phyloP scores from a whole-genome alignment of 2,329 filamentous ascomycete species.

The Thielaviopsis populi region DNA sequence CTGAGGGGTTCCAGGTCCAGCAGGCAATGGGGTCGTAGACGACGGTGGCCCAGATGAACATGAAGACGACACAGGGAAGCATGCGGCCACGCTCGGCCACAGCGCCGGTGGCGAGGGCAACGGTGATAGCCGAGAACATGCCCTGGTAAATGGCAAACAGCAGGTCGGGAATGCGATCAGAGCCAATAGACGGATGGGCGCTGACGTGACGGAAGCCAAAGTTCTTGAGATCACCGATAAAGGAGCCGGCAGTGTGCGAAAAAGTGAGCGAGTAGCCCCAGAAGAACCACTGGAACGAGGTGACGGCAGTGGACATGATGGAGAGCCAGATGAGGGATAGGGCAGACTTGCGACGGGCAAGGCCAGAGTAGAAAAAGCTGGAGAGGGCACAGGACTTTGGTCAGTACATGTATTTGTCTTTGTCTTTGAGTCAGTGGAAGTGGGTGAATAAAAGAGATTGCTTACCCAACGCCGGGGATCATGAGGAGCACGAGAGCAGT shows the following conservation, averaged over 20 bases:
- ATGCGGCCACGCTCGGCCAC: slow-evolving; percentile 78
- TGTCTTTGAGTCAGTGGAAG: slow-evolving; percentile 7
- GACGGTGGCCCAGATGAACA: slow-evolving; percentile 81
- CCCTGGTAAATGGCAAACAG: slow-evolving; percentile 76
- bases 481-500: slow-evolving; percentile 78
- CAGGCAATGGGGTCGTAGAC: slow-evolving; percentile 89
- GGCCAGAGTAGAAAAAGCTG: slow-evolving; percentile 77
- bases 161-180: slow-evolving; percentile 59
- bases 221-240: slow-evolving; percentile 65
- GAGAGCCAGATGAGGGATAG: slow-evolving; percentile 84
- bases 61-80: slow-evolving; percentile 78
- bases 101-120: slow-evolving; percentile 70
- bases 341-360: slow-evolving; percentile 77
- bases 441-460: slow-evolving; percentile 16
- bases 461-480: slow-evolving; percentile 73
- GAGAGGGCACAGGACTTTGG: slow-evolving; percentile 10
- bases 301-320: slow-evolving; percentile 69
- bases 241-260: slow-evolving; percentile 60
- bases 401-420: neutral
- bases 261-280: slow-evolving; percentile 78
- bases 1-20: slow-evolving; percentile 81
- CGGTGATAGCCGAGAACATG: slow-evolving; percentile 78
- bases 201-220: slow-evolving; percentile 67
- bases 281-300: slow-evolving; percentile 89
- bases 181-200: slow-evolving; percentile 59